Evolutionary conservation across 2,329 filamentous ascomycete species (phyloP).

Genomic region (Coniochaeta sp.): DNA sequence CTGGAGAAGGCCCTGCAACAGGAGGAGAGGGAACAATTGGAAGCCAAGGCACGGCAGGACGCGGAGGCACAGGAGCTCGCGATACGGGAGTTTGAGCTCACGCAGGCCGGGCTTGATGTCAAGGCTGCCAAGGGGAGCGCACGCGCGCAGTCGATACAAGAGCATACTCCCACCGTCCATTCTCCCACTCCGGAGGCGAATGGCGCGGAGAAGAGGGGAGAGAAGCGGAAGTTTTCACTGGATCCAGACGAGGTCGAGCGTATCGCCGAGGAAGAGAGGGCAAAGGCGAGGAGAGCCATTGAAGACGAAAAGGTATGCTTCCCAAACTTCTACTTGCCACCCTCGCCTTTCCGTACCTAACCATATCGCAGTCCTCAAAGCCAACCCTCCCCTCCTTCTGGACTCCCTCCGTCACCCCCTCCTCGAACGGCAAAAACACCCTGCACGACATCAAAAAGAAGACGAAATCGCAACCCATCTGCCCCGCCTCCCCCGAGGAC

Average conservation of each 20-base stretch:
- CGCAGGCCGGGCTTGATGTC: conserved; percentile 63
- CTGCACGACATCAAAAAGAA: conserved; percentile 52
- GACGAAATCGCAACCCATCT: conserved; percentile 62
- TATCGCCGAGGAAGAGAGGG: conserved; percentile 62
- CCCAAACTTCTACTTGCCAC: neutral
- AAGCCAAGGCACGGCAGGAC: conserved; percentile 53
- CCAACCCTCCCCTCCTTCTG: conserved; percentile 79
- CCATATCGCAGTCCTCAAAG: conserved; percentile 47
- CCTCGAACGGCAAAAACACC: conserved; percentile 49
- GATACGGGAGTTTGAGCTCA: conserved; percentile 74
- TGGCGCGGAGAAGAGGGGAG: conserved; percentile 30
- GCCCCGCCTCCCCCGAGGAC: conserved; percentile 63
- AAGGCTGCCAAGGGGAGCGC: conserved; percentile 19
- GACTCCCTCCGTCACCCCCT: conserved; percentile 78
- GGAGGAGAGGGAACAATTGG: conserved; percentile 53
- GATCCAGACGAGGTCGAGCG: conserved; percentile 69
- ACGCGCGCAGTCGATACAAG: conserved; percentile 7
- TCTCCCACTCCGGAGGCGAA: conserved; percentile 19
- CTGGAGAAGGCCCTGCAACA: conserved; percentile 59
- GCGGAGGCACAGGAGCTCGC: conserved; percentile 65
- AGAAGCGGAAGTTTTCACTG: conserved; percentile 72
- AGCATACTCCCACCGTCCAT: too few relatives aligned
- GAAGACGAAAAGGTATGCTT: conserved; percentile 60
- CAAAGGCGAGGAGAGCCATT: conserved; percentile 62
- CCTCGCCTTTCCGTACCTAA: conserved; percentile 5